phyloP scores from a whole-genome alignment of 192 early-diverging fungal species.

The Phlyctochytrium arcticum region DNA sequence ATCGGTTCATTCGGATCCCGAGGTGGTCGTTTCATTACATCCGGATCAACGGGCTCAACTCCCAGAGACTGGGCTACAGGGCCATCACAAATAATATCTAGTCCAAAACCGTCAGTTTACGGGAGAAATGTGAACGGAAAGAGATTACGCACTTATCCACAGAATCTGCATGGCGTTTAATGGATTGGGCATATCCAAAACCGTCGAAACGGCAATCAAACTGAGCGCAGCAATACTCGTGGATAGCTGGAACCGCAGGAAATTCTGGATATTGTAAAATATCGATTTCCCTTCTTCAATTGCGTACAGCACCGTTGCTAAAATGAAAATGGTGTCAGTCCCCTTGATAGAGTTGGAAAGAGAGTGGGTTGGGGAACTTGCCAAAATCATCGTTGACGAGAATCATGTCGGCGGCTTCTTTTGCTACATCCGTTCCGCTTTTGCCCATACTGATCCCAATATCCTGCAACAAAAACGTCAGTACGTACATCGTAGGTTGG shows the following conservation, averaged over 20 bases:
- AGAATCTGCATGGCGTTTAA: constrained; percentile 98
- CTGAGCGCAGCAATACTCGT: constrained; percentile 89
- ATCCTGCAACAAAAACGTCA: constrained; percentile 41
- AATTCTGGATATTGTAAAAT: constrained; percentile 97
- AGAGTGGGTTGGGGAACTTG: constrained; percentile 6
- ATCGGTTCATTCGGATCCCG: constrained; percentile 75
- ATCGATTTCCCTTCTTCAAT: constrained; percentile 99
- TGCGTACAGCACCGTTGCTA: constrained; percentile 82
- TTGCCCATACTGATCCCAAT: constrained; percentile 98
- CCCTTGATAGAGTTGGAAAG: neutral
- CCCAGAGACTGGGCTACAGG: constrained; percentile 97
- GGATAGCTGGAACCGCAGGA: constrained; percentile 92
- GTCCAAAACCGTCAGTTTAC: no score
- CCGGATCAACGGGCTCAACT: constrained; percentile 90
- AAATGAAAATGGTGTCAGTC: neutral
- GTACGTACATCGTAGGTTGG: neutral
- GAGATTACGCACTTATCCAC: constrained; percentile 85
- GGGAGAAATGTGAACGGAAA: neutral
- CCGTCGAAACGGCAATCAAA: constrained; percentile 79
- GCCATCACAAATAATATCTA: constrained; percentile 97
- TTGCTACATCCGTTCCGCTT: constrained; percentile 90
- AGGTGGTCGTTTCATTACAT: constrained; percentile 84
- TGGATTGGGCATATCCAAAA: constrained; percentile 84
- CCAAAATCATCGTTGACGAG: constrained; percentile 91
- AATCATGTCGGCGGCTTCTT: constrained; percentile 97